These are phyloP conservation scores for Plasmodium gonderi DNA, from an alignment of 169 alveolate species.

Conservation along the genomic window DNA sequence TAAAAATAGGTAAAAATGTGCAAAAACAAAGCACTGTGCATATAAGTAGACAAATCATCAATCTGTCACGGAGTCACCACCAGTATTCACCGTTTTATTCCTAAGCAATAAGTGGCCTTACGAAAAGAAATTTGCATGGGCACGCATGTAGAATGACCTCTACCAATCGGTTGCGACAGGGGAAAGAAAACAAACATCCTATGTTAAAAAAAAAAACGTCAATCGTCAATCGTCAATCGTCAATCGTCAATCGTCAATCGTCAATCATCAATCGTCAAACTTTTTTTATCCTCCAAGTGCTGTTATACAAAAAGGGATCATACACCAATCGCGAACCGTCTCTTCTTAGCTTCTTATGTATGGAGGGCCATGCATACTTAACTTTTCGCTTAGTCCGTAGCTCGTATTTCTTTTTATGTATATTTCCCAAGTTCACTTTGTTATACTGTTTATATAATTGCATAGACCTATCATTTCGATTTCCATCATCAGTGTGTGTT, in stretches of 20 bases:
- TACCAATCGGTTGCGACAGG: neutral
- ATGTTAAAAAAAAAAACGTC: neutral
- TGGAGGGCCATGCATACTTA: slow-evolving; percentile 41
- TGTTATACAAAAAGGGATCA: slow-evolving; percentile 64
- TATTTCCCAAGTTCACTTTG: neutral
- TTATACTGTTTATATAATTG: neutral
- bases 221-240: neutral
- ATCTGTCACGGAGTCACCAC: no score
- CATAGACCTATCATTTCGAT: neutral
- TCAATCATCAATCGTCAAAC: neutral
- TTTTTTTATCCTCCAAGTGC: slow-evolving; percentile 54
- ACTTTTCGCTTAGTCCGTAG: slow-evolving; percentile 39
- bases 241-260: neutral
- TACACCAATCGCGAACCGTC: slow-evolving; percentile 49
- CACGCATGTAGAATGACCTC: neutral
- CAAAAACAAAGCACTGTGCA: neutral
- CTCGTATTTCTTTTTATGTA: slow-evolving; percentile 36
- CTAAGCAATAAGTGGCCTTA: no score
- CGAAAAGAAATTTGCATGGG: neutral
- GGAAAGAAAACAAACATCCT: neutral
- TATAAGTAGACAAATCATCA: neutral
- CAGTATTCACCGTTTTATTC: no score
- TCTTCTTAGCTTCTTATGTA: slow-evolving; percentile 58
- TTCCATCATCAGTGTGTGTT: neutral
- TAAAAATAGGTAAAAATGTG: neutral